Percentiles rank a stretch among this genome's conserved stretches.
These are phyloP conservation scores for Pisolithus orientalis DNA, from an alignment of 768 basidiomycete genomes.

Conservation along the genomic window DNA sequence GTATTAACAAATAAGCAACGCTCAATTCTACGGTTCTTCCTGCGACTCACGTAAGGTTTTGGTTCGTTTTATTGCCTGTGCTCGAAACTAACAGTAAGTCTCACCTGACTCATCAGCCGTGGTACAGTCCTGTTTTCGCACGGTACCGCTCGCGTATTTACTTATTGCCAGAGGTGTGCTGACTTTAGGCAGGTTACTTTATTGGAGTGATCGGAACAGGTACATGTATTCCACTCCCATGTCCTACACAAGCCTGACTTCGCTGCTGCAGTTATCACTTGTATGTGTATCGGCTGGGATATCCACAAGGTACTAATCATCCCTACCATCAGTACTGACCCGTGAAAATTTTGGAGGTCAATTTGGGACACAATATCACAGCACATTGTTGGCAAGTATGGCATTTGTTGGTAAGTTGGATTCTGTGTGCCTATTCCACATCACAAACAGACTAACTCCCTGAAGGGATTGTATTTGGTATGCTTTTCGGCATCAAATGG, in stretches of 20 bases:
- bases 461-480: slow-evolving; percentile 82
- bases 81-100: too few species aligned
- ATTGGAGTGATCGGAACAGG: slow-evolving; percentile 75
- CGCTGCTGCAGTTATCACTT: slow-evolving; percentile 51
- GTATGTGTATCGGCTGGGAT: slow-evolving; percentile 31
- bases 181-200: slow-evolving; percentile 53
- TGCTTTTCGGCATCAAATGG: slow-evolving; percentile 83
- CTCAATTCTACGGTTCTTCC: slow-evolving; percentile 57
- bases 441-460: slow-evolving; percentile 59
- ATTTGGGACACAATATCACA: slow-evolving; percentile 50
- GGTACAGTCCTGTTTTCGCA: slow-evolving; percentile 87
- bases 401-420: slow-evolving; percentile 78
- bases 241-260: not conserved
- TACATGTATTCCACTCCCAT: slow-evolving; percentile 30
- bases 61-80: not conserved
- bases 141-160: slow-evolving; percentile 35
- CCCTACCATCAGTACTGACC: slow-evolving; percentile 47
- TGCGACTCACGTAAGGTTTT: slow-evolving; percentile 68
- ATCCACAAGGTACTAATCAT: not conserved
- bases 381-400: slow-evolving; percentile 55
- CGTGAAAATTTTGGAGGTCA: slow-evolving; percentile 60
- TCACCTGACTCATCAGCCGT: slow-evolving; percentile 40
- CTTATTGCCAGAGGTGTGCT: slow-evolving; percentile 2
- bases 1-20: not conserved
- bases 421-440: slow-evolving; percentile 54